Conservation (phyloP, 2,329 filamentous ascomycete genomes). For the Calonectria crousiana region DNA sequence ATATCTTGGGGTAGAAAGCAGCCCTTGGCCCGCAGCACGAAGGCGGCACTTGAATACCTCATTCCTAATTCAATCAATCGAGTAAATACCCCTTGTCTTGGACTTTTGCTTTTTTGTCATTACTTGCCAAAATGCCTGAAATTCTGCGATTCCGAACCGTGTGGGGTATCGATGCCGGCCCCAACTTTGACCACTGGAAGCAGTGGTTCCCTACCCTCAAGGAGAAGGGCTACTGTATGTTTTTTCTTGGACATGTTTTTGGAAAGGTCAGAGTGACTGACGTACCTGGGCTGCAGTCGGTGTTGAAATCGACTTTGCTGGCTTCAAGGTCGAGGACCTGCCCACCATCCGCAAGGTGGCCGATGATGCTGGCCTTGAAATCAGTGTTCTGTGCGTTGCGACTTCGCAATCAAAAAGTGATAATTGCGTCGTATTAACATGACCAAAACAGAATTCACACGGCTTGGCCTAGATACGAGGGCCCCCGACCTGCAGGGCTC, state of each 20-base stretch:
- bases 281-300: background rate
- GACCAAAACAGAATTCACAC: slow-evolving; percentile 1
- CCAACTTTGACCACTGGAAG: slow-evolving; percentile 26
- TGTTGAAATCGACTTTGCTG: slow-evolving; percentile 19
- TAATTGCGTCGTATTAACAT: background rate
- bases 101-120: background rate
- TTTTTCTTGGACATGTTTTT: background rate
- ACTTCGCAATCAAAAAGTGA: background rate
- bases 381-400: slow-evolving; percentile 14
- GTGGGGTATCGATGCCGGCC: slow-evolving; percentile 24
- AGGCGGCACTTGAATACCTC: background rate
- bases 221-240: slow-evolving; percentile 28
- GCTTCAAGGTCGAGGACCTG: background rate
- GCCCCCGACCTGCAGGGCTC: slow-evolving; percentile 11
- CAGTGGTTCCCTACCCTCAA: slow-evolving; percentile 29
- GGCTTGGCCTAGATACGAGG: slow-evolving; percentile 9
- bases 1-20: slow-evolving; percentile 12
- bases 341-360: slow-evolving; percentile 1
- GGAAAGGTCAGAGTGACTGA: background rate
- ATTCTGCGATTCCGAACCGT: slow-evolving; percentile 26
- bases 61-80: background rate
- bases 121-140: slow-evolving; percentile 8
- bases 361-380: slow-evolving; percentile 19
- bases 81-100: background rate
- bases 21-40: background rate